A percentile compares a stretch with the other conserved stretches of the same genome.
phyloP scores from a whole-genome alignment of 805 yeast genomes.

The Nematodospora valgi region DNA sequence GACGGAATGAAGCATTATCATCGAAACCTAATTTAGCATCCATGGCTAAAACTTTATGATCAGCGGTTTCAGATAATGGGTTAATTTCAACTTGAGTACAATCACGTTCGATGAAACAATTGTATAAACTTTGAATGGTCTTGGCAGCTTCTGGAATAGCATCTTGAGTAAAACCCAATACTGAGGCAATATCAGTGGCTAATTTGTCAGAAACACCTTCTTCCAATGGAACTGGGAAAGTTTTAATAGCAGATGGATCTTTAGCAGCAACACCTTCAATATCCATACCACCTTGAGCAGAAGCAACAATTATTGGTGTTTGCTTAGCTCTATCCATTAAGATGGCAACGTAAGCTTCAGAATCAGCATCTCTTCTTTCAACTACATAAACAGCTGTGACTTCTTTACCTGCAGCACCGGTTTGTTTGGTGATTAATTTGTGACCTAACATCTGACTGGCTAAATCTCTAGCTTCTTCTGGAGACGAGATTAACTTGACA shows the following conservation, averaged over 20 bases:
- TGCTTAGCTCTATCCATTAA: constrained; percentile 91
- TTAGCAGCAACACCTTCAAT: constrained; percentile 96
- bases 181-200: constrained; percentile 74
- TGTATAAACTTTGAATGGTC: constrained; percentile 80
- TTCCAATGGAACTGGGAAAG: constrained; percentile 74
- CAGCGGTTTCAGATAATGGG: constrained; percentile 92
- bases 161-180: constrained; percentile 73
- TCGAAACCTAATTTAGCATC: constrained; percentile 99
- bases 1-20: constrained; percentile 94
- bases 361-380: constrained; percentile 88
- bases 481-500: constrained; percentile 81
- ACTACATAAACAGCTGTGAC: constrained; percentile 96
- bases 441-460: constrained; percentile 89
- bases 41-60: constrained; percentile 91
- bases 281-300: constrained; percentile 99
- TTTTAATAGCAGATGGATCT: constrained; percentile 88
- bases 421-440: constrained; percentile 95
- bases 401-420: constrained; percentile 95
- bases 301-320: constrained; percentile 90
- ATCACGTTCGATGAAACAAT: constrained; percentile 86
- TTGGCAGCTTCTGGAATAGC: constrained; percentile 86
- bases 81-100: constrained; percentile 98
- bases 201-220: constrained; percentile 75
- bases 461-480: constrained; percentile 82
- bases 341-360: constrained; percentile 94